Conservation (phyloP, 805 yeast genomes). For the Metschnikowia arizonensis region DNA sequence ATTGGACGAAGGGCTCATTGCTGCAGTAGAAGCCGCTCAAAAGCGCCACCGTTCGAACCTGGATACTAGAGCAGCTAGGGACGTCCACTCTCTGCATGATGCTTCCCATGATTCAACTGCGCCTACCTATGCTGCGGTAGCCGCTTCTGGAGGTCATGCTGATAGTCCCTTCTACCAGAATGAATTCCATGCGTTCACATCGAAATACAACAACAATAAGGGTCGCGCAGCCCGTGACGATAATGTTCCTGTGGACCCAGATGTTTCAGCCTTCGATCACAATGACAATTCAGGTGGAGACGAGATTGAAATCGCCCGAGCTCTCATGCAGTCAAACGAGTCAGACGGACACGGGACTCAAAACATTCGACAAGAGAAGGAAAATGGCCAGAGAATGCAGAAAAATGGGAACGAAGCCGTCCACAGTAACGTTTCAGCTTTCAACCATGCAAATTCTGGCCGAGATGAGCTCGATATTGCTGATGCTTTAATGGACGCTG, state of each 20-base stretch:
- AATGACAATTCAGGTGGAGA: slow-evolving; percentile 35
- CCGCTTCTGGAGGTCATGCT: slow-evolving; percentile 27
- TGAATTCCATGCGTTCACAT: slow-evolving; percentile 12
- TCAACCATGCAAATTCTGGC: background rate
- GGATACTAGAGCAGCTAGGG: slow-evolving; percentile 9
- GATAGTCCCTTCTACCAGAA: slow-evolving; percentile 17
- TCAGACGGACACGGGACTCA: slow-evolving; percentile 17
- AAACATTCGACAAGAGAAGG: background rate
- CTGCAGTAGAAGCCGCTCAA: slow-evolving; percentile 60
- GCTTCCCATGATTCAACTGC: slow-evolving; percentile 13
- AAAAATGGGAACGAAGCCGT: background rate
- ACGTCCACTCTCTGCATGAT: slow-evolving; percentile 5
- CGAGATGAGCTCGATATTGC: slow-evolving; percentile 6
- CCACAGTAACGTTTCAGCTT: background rate
- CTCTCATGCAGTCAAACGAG: slow-evolving; percentile 57
- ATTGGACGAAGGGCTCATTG: slow-evolving; percentile 47
- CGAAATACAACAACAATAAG: slow-evolving; percentile 9
- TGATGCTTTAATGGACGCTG: slow-evolving; percentile 1
- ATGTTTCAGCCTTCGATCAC: slow-evolving; percentile 41
- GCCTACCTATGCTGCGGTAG: slow-evolving; percentile 31
- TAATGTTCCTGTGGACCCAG: slow-evolving; percentile 55
- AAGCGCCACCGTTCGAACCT: slow-evolving; percentile 29
- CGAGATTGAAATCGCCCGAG: slow-evolving; percentile 64
- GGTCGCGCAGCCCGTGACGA: slow-evolving; percentile 14
- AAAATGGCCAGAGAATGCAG: background rate